A percentile compares a stretch with the other conserved stretches of the same genome.
phyloP scores from a whole-genome alignment of 805 yeast genomes.

The Saccharomyces jurei region DNA sequence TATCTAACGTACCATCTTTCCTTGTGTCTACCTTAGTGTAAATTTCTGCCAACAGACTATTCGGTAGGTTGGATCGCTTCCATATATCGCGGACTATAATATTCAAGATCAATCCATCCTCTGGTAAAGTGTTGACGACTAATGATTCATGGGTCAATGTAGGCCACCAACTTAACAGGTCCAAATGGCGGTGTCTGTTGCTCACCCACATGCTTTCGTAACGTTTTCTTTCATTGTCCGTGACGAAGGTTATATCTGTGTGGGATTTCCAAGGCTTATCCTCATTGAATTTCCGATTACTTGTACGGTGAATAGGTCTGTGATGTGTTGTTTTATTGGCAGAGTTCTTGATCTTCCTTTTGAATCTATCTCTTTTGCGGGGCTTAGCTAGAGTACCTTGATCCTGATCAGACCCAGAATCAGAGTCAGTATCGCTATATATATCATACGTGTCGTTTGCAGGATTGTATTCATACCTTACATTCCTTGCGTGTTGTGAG shows the following conservation, averaged over 20 bases:
- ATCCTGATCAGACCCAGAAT: neutral
- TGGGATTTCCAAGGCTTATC: slow-evolving; percentile 93
- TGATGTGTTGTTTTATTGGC: slow-evolving; percentile 9
- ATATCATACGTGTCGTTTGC: neutral
- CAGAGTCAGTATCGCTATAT: neutral
- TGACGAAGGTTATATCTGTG: slow-evolving; percentile 41
- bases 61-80: slow-evolving; percentile 65
- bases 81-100: slow-evolving; percentile 67
- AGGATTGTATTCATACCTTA: neutral
- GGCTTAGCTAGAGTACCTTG: slow-evolving; percentile 5
- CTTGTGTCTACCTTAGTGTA: slow-evolving; percentile 65
- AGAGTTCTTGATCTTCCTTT: slow-evolving; percentile 8
- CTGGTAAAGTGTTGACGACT: slow-evolving; percentile 7
- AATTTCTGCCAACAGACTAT: slow-evolving; percentile 48
- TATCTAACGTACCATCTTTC: slow-evolving; percentile 64
- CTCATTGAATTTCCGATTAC: slow-evolving; percentile 49
- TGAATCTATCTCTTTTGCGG: slow-evolving; percentile 5
- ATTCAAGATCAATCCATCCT: slow-evolving; percentile 30
- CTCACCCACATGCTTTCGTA: slow-evolving; percentile 93
- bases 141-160: slow-evolving; percentile 6
- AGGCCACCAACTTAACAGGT: slow-evolving; percentile 25
- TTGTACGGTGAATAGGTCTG: slow-evolving; percentile 4
- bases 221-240: slow-evolving; percentile 65
- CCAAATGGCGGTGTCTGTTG: slow-evolving; percentile 59
- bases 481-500: neutral